phyloP scores from a whole-genome alignment of 441 rosid species.

The Gossypium lobatum region DNA sequence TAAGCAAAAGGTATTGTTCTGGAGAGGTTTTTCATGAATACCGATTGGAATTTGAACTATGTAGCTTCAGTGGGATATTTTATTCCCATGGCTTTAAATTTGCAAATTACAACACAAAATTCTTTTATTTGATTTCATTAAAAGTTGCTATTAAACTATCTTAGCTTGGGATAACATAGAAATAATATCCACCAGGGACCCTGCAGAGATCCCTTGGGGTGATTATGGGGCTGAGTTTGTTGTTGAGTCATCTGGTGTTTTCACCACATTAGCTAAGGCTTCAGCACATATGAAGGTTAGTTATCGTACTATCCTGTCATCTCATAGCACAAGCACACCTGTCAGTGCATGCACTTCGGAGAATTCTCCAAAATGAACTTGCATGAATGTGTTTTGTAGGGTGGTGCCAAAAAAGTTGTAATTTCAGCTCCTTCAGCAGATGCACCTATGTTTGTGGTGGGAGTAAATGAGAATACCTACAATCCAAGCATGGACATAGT shows the following conservation, averaged over 20 bases:
- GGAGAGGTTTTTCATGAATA: not conserved
- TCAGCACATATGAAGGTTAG: slow-evolving; percentile 72
- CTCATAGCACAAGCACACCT: not conserved
- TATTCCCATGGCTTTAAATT: not conserved
- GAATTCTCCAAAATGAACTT: slow-evolving; percentile 7
- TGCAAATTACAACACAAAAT: not conserved
- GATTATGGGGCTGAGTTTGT: slow-evolving; percentile 83
- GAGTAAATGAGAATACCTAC: slow-evolving; percentile 87
- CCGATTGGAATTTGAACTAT: not conserved
- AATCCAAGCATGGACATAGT: slow-evolving; percentile 84
- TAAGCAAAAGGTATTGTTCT: slow-evolving; percentile 57
- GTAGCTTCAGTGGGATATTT: not conserved
- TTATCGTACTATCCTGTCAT: not conserved
- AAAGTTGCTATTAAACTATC: not conserved
- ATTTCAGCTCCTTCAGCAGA: slow-evolving; percentile 98
- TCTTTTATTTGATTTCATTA: not conserved
- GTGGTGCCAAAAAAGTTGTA: slow-evolving; percentile 91
- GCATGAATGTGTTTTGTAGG: slow-evolving; percentile 40
- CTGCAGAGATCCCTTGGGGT: slow-evolving; percentile 97
- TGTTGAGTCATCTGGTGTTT: slow-evolving; percentile 93
- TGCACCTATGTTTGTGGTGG: slow-evolving; percentile 99
- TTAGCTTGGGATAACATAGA: slow-evolving; percentile 14
- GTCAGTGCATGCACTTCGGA: not conserved
- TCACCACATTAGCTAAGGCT: slow-evolving; percentile 84
- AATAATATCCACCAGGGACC: slow-evolving; percentile 47